Base-by-base conservation (phyloP, 2,329 filamentous ascomycete genomes). In the Ustilaginoidea virens region DNA sequence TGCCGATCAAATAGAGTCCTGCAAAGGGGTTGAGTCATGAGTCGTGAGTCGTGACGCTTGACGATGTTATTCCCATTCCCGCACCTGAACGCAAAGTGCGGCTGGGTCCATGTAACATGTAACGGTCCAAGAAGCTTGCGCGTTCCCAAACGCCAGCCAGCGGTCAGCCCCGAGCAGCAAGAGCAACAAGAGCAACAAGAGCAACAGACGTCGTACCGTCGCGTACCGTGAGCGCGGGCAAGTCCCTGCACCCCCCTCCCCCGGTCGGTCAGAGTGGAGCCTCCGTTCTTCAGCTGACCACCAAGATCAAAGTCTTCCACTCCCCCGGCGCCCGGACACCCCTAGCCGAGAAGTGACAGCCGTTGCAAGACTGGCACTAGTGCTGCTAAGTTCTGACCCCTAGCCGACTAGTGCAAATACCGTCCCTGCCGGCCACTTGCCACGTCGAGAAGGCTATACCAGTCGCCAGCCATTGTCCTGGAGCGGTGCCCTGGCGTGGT, bases 381-480 rank as follows among this genome's bases (percentile, higher is more conserved):
- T 15, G 21, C 31, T 29, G 15, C 31, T 25, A 22, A 31, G 7
- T 31, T 34, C 21, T 23, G 30, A 27, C 24, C 30, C 30, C 25
- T 33, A 33, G 30, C 27, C 33, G 27, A 32, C 28, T 30, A n/a
- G n/a, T n/a, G n/a, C n/a, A n/a, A n/a, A 36, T 33, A 34, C 33
- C 34, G 32, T 37, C 30, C 31, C 34, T 39, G 29, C 34, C 31
- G 36, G 32, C 32, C 34, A 36, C 36, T n/a, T 35, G 36, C 33
- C 31, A 37, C 38, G 33, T 36, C 32, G 27, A 23, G 30, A 33
- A 21, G 14, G 9, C 30, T 33, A n/a, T n/a, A n/a, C n/a, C n/a
- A n/a, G n/a, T n/a, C n/a, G n/a, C n/a, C n/a, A n/a, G n/a, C 28
- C 35, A 36, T 30, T 33, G 29, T 29, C 31, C 29, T 33, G 16